Percentiles rank a stretch among this genome's conserved stretches.
Evolutionary conservation across 2,329 filamentous ascomycete genomes (phyloP).

Genomic region (Colletotrichum sp.): DNA sequence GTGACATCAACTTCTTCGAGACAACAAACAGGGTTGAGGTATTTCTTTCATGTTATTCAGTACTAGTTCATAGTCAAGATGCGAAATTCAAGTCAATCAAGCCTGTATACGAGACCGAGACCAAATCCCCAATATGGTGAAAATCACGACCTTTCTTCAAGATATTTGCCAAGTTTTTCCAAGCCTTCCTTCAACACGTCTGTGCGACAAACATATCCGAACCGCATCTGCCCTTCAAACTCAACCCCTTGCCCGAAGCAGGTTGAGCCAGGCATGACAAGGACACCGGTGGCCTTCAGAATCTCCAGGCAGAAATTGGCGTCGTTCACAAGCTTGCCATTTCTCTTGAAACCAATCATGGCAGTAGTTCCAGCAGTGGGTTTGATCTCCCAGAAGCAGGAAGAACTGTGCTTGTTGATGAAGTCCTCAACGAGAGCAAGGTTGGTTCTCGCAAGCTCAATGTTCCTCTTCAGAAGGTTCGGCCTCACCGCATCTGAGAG

Average conservation of each 20-base stretch:
- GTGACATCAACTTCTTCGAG: not conserved
- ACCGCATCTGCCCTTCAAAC: constrained; percentile 75
- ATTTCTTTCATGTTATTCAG: not conserved
- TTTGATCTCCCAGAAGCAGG: constrained; percentile 73
- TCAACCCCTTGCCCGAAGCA: constrained; percentile 73
- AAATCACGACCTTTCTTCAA: constrained; percentile 24
- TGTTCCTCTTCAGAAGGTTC: constrained; percentile 60
- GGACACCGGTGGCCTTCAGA: constrained; percentile 70
- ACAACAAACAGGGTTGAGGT: not conserved
- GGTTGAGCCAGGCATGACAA: constrained; percentile 74
- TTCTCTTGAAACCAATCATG: constrained; percentile 71
- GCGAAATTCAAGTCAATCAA: constrained; percentile 33
- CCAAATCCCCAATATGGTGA: not conserved
- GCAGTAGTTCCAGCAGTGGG: constrained; percentile 82
- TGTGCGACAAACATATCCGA: constrained; percentile 78
- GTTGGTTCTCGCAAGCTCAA: constrained; percentile 71
- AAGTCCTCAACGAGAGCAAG: constrained; percentile 68
- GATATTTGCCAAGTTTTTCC: constrained; percentile 47
- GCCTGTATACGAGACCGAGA: constrained; percentile 15
- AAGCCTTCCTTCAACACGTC: constrained; percentile 71
- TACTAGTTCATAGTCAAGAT: not conserved
- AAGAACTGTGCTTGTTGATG: constrained; percentile 65
- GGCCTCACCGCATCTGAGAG: constrained; percentile 54
- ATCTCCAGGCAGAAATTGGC: constrained; percentile 72
- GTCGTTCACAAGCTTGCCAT: constrained; percentile 70